These are phyloP conservation scores for Pseudogymnoascus pannorum DNA, from an alignment of 2,329 filamentous ascomycete species.

Conservation along the genomic window DNA sequence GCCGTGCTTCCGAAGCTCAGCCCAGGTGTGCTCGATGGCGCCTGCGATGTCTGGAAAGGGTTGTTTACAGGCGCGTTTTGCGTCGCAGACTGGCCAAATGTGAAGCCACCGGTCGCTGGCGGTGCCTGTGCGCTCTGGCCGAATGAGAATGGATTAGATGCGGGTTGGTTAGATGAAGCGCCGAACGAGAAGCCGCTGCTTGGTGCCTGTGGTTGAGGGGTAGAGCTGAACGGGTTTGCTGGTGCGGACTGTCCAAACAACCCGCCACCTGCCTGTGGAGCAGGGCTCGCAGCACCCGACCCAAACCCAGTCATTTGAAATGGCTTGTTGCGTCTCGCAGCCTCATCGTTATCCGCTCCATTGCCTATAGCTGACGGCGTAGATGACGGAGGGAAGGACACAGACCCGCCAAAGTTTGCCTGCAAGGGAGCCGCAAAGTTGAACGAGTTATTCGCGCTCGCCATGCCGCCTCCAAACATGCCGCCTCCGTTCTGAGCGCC, in stretches of 20 bases:
- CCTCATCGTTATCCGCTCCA: slow-evolving; percentile 12
- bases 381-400: slow-evolving; percentile 13
- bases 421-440: slow-evolving; percentile 20
- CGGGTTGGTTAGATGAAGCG: background rate
- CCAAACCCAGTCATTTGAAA: slow-evolving; percentile 6
- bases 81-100: background rate
- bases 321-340: slow-evolving; percentile 10
- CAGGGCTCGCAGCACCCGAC: background rate
- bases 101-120: background rate
- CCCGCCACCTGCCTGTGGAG: background rate
- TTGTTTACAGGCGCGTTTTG: background rate
- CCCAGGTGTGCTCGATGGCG: background rate
- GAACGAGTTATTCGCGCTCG: slow-evolving; percentile 21
- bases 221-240: slow-evolving; percentile 10
- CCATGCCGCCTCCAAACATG: slow-evolving; percentile 24
- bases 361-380: background rate
- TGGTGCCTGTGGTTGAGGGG: background rate
- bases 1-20: background rate
- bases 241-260: slow-evolving; percentile 8
- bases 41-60: background rate
- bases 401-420: slow-evolving; percentile 9
- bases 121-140: background rate
- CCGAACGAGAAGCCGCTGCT: slow-evolving; percentile 7
- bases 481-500: slow-evolving; percentile 15
- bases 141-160: slow-evolving; percentile 5